Base-by-base conservation (phyloP, 2,329 filamentous ascomycete genomes). In the Phialophora verrucosa region DNA sequence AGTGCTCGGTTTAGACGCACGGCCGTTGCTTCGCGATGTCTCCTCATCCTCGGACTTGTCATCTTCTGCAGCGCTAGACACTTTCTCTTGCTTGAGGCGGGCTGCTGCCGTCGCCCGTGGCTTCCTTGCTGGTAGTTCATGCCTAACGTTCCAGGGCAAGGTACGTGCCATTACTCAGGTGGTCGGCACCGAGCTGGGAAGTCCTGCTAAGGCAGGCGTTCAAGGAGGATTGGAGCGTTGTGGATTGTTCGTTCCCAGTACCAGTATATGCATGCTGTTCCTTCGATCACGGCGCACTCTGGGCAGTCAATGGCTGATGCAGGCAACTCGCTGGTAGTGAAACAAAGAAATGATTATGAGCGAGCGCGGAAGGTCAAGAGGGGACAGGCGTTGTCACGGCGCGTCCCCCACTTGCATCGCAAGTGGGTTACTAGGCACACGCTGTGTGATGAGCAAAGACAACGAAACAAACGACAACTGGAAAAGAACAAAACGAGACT, bases 151-250 rank as follows among this genome's bases (percentile, higher is more conserved):
- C 71, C 71, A 73, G 3, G 71, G 71, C 25, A 73, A 51, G 23
- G 60, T 71, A 58, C 71, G 71, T 27, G 69, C 68, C 71, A 73
- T 73, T 27, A 17, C 17, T 38, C 25, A 31, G 42, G n/a, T 50
- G 6, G 42, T 32, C 1, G 27, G 8, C 5, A 32, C 10, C 12
- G 55, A 51, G 44, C 20, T 29, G 14, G 42, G 12, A 50, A 35
- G 29, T 27, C 42, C n/a, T 17, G 14, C n/a, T 17, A 8, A 44
- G 12, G 20, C 20, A 12, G 32, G 10, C 54, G 42, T 55, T 68
- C 66, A 68, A 57, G 64, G 68, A 14, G 63, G 63, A 53, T 70
- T 60, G 35, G 63, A 63, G 42, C 56, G 61, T 35, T 58, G 64
- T 49, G 66, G 51, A 55, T 54, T 29, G 27, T 57, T 35, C 44